phyloP scores from a whole-genome alignment of 768 basidiomycete species.

The Lentinula lateritia region DNA sequence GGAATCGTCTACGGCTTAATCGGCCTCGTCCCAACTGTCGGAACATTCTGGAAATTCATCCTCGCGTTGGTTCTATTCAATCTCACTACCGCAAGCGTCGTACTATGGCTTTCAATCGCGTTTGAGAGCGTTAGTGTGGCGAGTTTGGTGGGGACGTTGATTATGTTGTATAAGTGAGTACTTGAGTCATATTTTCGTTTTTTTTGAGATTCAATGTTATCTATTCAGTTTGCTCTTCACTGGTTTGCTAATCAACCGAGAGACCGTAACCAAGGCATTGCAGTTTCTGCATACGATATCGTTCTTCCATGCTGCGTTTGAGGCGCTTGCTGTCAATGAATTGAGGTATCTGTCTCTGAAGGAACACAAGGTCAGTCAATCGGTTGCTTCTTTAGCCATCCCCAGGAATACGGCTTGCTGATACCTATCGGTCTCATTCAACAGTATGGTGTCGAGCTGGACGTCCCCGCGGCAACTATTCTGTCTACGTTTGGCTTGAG shows the following conservation, averaged over 20 bases:
- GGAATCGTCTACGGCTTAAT: slow-evolving; percentile 94
- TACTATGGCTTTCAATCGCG: slow-evolving; percentile 85
- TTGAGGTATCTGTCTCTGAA: slow-evolving; percentile 89
- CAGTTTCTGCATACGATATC: slow-evolving; percentile 88
- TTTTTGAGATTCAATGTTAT: background rate
- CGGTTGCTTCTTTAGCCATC: background rate
- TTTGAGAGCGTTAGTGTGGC: slow-evolving; percentile 86
- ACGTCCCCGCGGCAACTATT: slow-evolving; percentile 94
- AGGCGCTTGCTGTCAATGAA: slow-evolving; percentile 97
- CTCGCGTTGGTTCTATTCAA: slow-evolving; percentile 95
- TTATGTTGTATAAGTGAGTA: slow-evolving; percentile 97
- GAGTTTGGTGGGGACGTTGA: slow-evolving; percentile 87
- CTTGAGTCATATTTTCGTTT: slow-evolving; percentile 1
- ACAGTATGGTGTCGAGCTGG: slow-evolving; percentile 94
- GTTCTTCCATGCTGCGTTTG: slow-evolving; percentile 99
- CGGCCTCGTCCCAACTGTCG: slow-evolving; percentile 87
- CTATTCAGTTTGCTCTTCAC: slow-evolving; percentile 81
- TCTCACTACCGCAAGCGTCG: slow-evolving; percentile 88
- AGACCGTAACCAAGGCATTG: slow-evolving; percentile 65
- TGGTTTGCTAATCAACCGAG: slow-evolving; percentile 91
- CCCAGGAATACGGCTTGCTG: background rate
- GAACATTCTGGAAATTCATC: slow-evolving; percentile 97
- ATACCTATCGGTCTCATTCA: slow-evolving; percentile 6
- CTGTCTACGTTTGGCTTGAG: slow-evolving; percentile 90
- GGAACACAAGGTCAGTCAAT: slow-evolving; percentile 65